These are phyloP conservation scores for Stagonosporopsis vannaccii DNA, from an alignment of 2,329 filamentous ascomycete genomes.

Conservation along the genomic window DNA sequence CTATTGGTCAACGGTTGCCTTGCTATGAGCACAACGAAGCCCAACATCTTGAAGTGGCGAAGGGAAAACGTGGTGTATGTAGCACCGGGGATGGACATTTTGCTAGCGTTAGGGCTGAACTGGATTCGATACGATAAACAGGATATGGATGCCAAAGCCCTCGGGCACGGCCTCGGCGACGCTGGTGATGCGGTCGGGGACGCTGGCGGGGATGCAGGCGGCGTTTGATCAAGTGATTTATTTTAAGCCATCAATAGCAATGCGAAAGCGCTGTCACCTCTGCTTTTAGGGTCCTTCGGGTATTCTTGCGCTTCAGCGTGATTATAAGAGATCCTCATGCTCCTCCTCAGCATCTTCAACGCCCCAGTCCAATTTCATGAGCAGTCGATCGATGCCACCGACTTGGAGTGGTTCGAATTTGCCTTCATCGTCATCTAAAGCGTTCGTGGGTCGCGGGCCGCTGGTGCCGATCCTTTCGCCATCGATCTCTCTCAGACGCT, in stretches of 20 bases:
- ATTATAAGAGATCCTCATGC: constrained; percentile 28
- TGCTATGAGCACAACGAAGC: constrained; percentile 18
- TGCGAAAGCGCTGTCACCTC: neutral
- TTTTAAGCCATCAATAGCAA: neutral
- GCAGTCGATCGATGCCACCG: constrained; percentile 79
- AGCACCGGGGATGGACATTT: constrained; percentile 32
- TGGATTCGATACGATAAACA: constrained; percentile 27
- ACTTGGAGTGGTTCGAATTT: constrained; percentile 75
- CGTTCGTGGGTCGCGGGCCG: constrained; percentile 20
- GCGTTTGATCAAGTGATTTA: neutral
- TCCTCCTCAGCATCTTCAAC: constrained; percentile 37
- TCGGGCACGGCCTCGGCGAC: neutral
- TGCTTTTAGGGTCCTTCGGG: neutral
- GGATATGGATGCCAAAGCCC: constrained; percentile 17
- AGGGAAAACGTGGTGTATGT: constrained; percentile 20
- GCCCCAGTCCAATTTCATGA: constrained; percentile 88
- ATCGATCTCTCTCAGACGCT: constrained; percentile 68
- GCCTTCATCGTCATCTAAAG: constrained; percentile 46
- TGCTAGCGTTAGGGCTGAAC: constrained; percentile 27
- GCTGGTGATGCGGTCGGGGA: neutral
- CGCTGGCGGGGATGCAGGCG: neutral
- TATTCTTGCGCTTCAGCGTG: neutral
- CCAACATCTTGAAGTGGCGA: neutral
- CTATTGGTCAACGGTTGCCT: constrained; percentile 24
- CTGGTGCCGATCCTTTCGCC: constrained; percentile 51